Base-by-base conservation (phyloP, 768 basidiomycete genomes). In the Grammothele lineata region DNA sequence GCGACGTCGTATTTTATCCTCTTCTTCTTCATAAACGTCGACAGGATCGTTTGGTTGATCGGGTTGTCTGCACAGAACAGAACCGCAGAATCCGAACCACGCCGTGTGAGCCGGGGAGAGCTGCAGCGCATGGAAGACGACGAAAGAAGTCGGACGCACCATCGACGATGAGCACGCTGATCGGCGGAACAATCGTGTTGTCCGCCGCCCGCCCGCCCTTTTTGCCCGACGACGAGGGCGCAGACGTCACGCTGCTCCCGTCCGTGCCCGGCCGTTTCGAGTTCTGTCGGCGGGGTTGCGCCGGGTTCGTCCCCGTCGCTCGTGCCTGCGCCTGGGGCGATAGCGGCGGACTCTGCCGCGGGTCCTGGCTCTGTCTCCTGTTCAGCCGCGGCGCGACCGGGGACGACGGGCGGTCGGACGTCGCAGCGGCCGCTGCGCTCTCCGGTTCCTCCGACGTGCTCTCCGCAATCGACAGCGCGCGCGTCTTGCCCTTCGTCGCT, bases 151-250 rank as follows among this genome's bases (percentile, higher is more conserved):
- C n/a, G n/a, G n/a, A 72, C 85, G 51, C 54, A 92, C 95, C 95
- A 66, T 99, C 96, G 32, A 98, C 96, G 58, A 99, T 96, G 58
- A 99, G 76, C 1, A 99, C 96, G 58, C 89, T 95, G 62, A 99
- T 97, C 0, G 96, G 96, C 3, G 96, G 96, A 2, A 95, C 86
- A 25, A 97, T 85, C 50, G 82, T 83, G 22, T 76, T 74, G 46
- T 89, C 86, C 6, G 72, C 62, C 7, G 69, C 54, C 21, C 68
- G 68, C 58, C 81, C 83, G 21, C 67, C 67, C 43, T 73, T 80
- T 66, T 79, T 82, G 42, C 8, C 27, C 27, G 27, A 7, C 51
- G 58, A 60, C 41, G 59, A 54, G 6, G 62, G 52, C 25, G 63
- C 51, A n/a, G 57, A 59, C 9, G 58, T 48, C 30, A 56, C 62